A percentile compares a stretch with the other conserved stretches of the same genome.
These are phyloP conservation scores for Ambrosiella xylebori DNA, from an alignment of 2,329 filamentous ascomycete genomes.

Conservation along the genomic window DNA sequence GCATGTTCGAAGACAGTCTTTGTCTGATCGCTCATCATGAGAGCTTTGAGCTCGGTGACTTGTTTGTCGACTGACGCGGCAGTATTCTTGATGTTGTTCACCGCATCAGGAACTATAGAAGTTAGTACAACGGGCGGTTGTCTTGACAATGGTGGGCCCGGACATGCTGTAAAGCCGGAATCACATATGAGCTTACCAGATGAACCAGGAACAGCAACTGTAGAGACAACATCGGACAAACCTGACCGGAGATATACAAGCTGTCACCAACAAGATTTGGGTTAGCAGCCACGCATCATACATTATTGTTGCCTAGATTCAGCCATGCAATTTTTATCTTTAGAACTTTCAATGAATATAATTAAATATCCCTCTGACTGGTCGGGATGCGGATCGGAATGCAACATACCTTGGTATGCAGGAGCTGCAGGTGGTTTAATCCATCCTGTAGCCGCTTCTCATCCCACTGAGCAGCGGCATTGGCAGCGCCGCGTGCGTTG, in stretches of 20 bases:
- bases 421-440: conserved; percentile 11
- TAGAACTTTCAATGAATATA: too few relatives aligned
- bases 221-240: conserved; percentile 11
- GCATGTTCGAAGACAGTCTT: conserved; percentile 35
- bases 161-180: neutral
- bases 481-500: conserved; percentile 11
- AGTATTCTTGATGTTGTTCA: conserved; percentile 21
- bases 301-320: too few relatives aligned
- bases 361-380: too few relatives aligned
- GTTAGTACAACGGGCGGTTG: too few relatives aligned
- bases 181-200: conserved; percentile 6
- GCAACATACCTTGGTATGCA: conserved; percentile 11
- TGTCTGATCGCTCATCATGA: conserved; percentile 30
- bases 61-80: conserved; percentile 5
- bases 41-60: conserved; percentile 31
- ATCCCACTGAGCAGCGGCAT: conserved; percentile 6
- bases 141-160: too few relatives aligned
- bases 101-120: conserved; percentile 22
- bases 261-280: neutral
- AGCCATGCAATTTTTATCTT: too few relatives aligned
- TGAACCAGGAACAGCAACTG: conserved; percentile 6
- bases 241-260: conserved; percentile 12
- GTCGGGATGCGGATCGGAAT: conserved; percentile 3
- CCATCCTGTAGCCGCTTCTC: conserved; percentile 12
- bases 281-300: neutral